Evolutionary conservation across 495 filamentous ascomycete species (phyloP), one percentile per base, ranked within the genome.

Genomic region (Daldinia vernicosa): DNA sequence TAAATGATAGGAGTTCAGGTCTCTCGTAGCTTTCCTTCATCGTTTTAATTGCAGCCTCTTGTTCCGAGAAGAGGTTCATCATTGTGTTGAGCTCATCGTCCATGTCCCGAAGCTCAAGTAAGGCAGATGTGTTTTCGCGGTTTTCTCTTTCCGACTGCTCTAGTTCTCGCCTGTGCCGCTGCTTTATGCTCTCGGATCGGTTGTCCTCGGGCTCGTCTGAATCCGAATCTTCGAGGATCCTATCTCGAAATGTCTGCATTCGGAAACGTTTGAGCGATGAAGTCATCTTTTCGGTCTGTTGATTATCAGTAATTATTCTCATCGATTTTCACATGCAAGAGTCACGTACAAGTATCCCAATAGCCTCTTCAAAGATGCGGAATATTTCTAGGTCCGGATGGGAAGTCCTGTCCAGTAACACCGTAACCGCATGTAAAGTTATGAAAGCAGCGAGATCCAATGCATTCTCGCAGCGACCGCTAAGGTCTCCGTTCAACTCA

Each of bases 401-500:
- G 1, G 85, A 81, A 0, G 86, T 84, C 51, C 82, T 79, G 22
- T 90, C 88, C 0, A 91, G 74, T 14, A 91, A 80, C 3, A 90
- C 88, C 6, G 85, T 89, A 6, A 89, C 84, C 3, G 89, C 88
- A 72, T 91, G 89, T 27, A 87, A 76, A 26, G 87, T 86, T 2
- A 89, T 83, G 28, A 91, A 80, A 7, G 87, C 88, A 1, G 88
- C 89, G 37, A 91, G 83, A 70, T 91, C 88, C 27, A 87, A 79
- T 1, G 85, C 83, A 43, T 87, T 90, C 43, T 89, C 86, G 61
- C 89, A 91, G 3, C 85, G 81, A n/a, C 84, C 82, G 2, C 89
- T 89, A 7, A 90, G 80, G 69, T 91, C 89, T 3, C 88, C 89
- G 58, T 92, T 91, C 4, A 92, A 70, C 71, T 91, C 89, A 57